These are phyloP conservation scores for Lepiota brunneoincarnata DNA, from an alignment of 768 basidiomycete species.

Conservation along the genomic window DNA sequence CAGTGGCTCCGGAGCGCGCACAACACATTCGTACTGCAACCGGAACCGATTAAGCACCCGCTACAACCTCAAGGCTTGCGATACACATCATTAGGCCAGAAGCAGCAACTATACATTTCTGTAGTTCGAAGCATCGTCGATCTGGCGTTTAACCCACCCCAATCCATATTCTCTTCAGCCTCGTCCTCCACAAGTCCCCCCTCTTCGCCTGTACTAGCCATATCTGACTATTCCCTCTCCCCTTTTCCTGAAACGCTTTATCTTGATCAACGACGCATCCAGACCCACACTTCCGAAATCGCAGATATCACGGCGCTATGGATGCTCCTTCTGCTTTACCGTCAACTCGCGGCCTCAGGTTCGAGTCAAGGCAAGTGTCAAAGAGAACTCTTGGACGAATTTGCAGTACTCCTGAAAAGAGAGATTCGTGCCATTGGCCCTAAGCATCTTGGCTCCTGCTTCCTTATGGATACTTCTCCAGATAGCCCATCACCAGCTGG, in stretches of 20 bases:
- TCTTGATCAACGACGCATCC: slow-evolving; percentile 72
- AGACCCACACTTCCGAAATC: slow-evolving; percentile 65
- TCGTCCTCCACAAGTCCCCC: slow-evolving; percentile 17
- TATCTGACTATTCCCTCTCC: slow-evolving; percentile 11
- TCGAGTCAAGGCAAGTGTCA: slow-evolving; percentile 17
- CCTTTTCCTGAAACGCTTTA: slow-evolving; percentile 72
- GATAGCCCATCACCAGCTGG: slow-evolving; percentile 4
- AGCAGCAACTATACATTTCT: slow-evolving; percentile 53
- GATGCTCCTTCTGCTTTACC: slow-evolving; percentile 79
- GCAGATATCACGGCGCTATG: slow-evolving; percentile 73
- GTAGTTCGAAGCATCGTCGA: slow-evolving; percentile 61
- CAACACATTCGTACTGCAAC: slow-evolving; percentile 37
- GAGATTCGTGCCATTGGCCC: slow-evolving; percentile 76
- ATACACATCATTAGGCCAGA: slow-evolving; percentile 46
- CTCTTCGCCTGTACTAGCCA: slow-evolving; percentile 20
- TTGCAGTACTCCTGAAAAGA: slow-evolving; percentile 47
- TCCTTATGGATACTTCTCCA: slow-evolving; percentile 29
- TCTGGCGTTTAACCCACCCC: slow-evolving; percentile 58
- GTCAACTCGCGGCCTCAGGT: slow-evolving; percentile 64
- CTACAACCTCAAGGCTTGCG: slow-evolving; percentile 38
- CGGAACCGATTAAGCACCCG: slow-evolving; percentile 41
- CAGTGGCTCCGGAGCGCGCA: slow-evolving; percentile 64
- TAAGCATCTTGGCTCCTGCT: slow-evolving; percentile 58
- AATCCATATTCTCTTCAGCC: slow-evolving; percentile 30
- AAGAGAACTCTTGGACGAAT: slow-evolving; percentile 8